phyloP scores from a whole-genome alignment of 2,329 filamentous ascomycete genomes.

The Hypoxylon sp. region DNA sequence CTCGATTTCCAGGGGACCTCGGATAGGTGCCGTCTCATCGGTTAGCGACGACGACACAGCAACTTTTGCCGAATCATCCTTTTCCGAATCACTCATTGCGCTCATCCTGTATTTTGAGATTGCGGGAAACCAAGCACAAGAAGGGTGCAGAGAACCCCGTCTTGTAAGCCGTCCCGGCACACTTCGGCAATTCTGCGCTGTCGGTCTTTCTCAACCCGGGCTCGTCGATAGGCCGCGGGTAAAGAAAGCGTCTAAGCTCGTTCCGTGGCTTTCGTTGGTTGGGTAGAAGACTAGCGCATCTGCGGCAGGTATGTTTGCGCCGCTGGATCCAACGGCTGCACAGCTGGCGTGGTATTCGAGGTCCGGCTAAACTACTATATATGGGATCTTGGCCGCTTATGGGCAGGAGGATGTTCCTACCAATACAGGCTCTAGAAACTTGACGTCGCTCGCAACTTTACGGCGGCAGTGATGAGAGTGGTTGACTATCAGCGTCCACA shows the following conservation, averaged over 20 bases:
- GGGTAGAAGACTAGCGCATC: slow-evolving; percentile 10
- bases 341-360: slow-evolving; percentile 16
- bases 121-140: neutral
- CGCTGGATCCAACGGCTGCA: neutral
- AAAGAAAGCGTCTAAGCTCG: neutral
- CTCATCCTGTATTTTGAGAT: neutral
- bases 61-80: slow-evolving; percentile 8
- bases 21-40: slow-evolving; percentile 23
- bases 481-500: slow-evolving; percentile 1
- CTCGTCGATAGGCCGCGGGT: slow-evolving; percentile 14
- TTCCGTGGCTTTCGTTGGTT: slow-evolving; percentile 22
- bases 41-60: slow-evolving; percentile 14
- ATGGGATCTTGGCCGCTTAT: slow-evolving; percentile 15
- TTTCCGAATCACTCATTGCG: slow-evolving; percentile 19
- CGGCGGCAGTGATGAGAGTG: neutral
- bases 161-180: slow-evolving; percentile 9
- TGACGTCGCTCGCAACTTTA: slow-evolving; percentile 8
- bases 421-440: slow-evolving; percentile 9
- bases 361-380: slow-evolving; percentile 34
- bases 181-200: slow-evolving; percentile 21
- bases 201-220: slow-evolving; percentile 7
- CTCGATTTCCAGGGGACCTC: neutral
- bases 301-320: slow-evolving; percentile 10
- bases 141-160: slow-evolving; percentile 4
- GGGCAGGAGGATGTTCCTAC: slow-evolving; percentile 2